Conservation (phyloP, 2,329 filamentous ascomycete genomes). For the Leptographium flavum region DNA sequence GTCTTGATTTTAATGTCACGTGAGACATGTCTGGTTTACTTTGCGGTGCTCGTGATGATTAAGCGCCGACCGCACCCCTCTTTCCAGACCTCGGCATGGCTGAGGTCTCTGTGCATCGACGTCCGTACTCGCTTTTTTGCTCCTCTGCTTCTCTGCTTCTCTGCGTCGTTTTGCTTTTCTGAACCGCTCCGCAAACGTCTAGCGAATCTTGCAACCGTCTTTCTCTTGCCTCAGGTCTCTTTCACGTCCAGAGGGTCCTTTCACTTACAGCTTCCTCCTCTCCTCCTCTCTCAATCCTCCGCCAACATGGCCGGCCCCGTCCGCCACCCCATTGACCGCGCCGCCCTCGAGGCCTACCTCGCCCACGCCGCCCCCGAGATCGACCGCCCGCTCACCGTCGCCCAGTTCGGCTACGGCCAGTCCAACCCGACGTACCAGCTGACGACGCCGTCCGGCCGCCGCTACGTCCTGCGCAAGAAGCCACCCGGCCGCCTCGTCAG, state of each 20-base stretch:
- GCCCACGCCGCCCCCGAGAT: constrained; percentile 67
- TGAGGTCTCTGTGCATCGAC: too few relatives aligned
- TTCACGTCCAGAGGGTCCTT: too few relatives aligned
- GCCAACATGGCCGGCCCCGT: constrained; percentile 65
- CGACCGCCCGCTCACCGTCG: constrained; percentile 67
- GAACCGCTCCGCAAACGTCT: background rate
- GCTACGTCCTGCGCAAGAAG: constrained; percentile 93
- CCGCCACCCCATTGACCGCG: constrained; percentile 78
- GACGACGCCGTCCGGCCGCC: constrained; percentile 51
- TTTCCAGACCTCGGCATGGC: too few relatives aligned
- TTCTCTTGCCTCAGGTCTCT: background rate
- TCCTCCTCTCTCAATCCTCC: background rate
- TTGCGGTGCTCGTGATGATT: too few relatives aligned
- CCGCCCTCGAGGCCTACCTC: constrained; percentile 68
- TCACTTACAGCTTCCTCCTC: background rate
- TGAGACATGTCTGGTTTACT: too few relatives aligned
- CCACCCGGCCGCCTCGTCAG: constrained; percentile 88
- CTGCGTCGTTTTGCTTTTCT: background rate
- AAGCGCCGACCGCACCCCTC: too few relatives aligned
- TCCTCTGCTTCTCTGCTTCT: too few relatives aligned
- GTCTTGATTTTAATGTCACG: too few relatives aligned
- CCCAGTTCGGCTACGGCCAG: constrained; percentile 97
- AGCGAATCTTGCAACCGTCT: background rate
- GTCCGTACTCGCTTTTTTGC: too few relatives aligned
- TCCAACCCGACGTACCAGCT: constrained; percentile 95